Evolutionary conservation across 2,329 filamentous ascomycete species (phyloP), one percentile per base, ranked within the genome.

Genomic region (Stenocarpella maydis): DNA sequence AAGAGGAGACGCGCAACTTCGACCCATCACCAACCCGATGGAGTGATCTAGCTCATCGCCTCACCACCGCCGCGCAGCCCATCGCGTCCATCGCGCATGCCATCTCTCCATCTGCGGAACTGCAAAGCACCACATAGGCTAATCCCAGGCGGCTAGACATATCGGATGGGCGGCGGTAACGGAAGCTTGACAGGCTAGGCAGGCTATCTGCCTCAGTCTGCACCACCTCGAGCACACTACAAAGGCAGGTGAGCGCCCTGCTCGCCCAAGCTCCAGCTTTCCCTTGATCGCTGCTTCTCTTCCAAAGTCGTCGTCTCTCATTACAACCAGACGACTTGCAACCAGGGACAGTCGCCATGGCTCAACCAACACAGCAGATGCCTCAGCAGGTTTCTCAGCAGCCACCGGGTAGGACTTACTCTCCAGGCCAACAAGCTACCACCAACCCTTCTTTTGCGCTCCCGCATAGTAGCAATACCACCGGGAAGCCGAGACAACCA

Each of bases 391-490:
- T 61, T 12, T 17, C 58, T 61, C 58, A 63, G 58, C 58, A 34
- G 28, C 43, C 47, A 43, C 84, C 85, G 10, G n/a, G 41, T 68
- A 84, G 85, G 73, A 81, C 84, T 66, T 92, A 88, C 79, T 91
- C 90, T 71, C 89, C 89, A 73, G 85, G 87, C 37, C 90, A 88
- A 69, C 90, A 91, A 28, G 89, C 91, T 53, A 86, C 83, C 61
- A 82, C 86, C 26, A 83, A 85, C 39, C 86, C 39, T 86, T 81
- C 85, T 65, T 91, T 80, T 79, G 70, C 87, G 80, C 85, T 74
- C 87, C 84, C 73, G 39, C 21, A 28, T 12, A 34, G 6, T 19
- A 58, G n/a, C 43, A 53, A 49, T 3, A 67, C 58, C 12, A n/a
- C 49, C 28, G 47, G 19, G 7, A 67, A 58, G 4, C 41, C 41